A percentile compares a stretch with the other conserved stretches of the same genome.
These are phyloP conservation scores for Sarocladium oryzae DNA, from an alignment of 2,329 filamentous ascomycete species.

Conservation along the genomic window DNA sequence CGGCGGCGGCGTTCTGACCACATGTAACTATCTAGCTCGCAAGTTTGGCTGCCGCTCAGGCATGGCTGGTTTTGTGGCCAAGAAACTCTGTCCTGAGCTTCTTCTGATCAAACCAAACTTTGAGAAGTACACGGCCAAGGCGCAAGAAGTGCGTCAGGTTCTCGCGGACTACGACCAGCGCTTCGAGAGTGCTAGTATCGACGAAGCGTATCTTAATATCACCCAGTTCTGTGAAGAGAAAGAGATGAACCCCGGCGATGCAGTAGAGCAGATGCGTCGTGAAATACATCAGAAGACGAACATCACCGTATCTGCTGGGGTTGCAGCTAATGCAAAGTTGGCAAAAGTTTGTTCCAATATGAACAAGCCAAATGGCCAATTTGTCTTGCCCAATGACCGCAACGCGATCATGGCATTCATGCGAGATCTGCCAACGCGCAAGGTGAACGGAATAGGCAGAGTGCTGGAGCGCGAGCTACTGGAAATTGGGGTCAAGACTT, in stretches of 20 bases:
- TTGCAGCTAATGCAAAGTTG: conserved; percentile 86
- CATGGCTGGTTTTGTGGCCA: conserved; percentile 94
- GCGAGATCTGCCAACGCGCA: conserved; percentile 73
- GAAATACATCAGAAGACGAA: conserved; percentile 70
- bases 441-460: conserved; percentile 91
- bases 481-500: conserved; percentile 80
- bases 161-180: conserved; percentile 81
- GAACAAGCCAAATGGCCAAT: conserved; percentile 97
- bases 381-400: conserved; percentile 64
- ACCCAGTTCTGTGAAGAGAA: conserved; percentile 75
- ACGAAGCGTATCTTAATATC: conserved; percentile 94
- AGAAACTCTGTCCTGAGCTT: conserved; percentile 84
- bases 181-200: conserved; percentile 90
- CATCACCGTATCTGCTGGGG: conserved; percentile 89
- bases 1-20: conserved; percentile 59
- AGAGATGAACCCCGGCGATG: conserved; percentile 62
- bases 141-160: conserved; percentile 76
- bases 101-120: conserved; percentile 81
- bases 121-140: conserved; percentile 85
- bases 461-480: conserved; percentile 88
- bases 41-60: conserved; percentile 88
- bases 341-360: conserved; percentile 94
- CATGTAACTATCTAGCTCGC: conserved; percentile 81
- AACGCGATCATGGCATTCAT: conserved; percentile 78
- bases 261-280: conserved; percentile 67